Conservation (phyloP, 2,329 filamentous ascomycete genomes). For the Xylariaceae sp. region DNA sequence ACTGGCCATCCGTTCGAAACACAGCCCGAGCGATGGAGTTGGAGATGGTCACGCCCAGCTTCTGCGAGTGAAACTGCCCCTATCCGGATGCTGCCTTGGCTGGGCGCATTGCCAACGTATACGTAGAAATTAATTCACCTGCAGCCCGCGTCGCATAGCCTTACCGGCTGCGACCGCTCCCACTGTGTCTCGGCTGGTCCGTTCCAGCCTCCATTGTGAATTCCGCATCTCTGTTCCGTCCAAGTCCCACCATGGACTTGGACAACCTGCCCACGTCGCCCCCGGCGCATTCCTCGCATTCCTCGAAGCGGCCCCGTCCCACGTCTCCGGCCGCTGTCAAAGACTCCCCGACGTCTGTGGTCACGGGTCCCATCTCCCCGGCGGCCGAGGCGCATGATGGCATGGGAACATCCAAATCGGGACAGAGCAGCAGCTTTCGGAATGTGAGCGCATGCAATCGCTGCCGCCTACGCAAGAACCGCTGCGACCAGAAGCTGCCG, state of each 20-base stretch:
- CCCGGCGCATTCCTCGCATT: constrained; percentile 49
- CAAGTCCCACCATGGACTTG: constrained; percentile 10
- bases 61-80: constrained; percentile 12
- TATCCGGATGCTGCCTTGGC: not conserved
- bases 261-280: constrained; percentile 47
- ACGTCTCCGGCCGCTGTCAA: constrained; percentile 44
- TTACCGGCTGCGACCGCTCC: not conserved
- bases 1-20: no score
- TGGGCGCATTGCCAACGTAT: constrained; percentile 2
- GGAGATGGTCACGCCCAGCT: constrained; percentile 9
- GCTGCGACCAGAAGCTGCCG: constrained; percentile 89
- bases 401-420: constrained; percentile 41
- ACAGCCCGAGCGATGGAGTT: constrained; percentile 13
- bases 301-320: constrained; percentile 57
- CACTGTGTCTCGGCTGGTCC: not conserved
- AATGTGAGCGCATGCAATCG: constrained; percentile 95
- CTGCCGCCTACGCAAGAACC: constrained; percentile 87
- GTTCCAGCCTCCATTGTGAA: not conserved
- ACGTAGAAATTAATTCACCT: not conserved
- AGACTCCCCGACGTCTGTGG: constrained; percentile 40
- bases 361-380: constrained; percentile 35
- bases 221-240: not conserved
- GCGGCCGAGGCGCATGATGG: constrained; percentile 29
- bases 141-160: constrained; percentile 2
- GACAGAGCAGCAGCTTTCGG: constrained; percentile 67